phyloP scores from a whole-genome alignment of 129 eudicot genomes.

The Dittrichia graveolens region DNA sequence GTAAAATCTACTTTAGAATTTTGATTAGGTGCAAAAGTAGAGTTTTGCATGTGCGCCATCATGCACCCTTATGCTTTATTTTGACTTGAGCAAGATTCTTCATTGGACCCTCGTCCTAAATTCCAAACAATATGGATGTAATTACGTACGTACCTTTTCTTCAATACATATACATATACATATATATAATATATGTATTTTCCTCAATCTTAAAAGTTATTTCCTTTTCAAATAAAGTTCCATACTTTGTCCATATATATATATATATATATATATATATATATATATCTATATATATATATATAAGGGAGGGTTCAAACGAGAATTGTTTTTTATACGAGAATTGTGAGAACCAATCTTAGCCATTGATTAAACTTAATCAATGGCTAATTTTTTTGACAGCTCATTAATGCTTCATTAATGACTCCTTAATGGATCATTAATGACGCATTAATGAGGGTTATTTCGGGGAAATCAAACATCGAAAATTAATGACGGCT shows the following conservation, averaged over 20 bases:
- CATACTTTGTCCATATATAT: background rate
- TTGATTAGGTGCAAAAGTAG: conserved; percentile 48
- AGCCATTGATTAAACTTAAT: too few relatives aligned
- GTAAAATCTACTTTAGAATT: conserved; percentile 44
- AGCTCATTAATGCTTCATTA: too few relatives aligned
- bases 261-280: too few relatives aligned
- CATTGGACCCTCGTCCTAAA: conserved; percentile 24
- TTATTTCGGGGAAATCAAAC: too few relatives aligned
- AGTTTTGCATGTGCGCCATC: conserved; percentile 51
- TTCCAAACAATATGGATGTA: background rate
- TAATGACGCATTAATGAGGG: too few relatives aligned
- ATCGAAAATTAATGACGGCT: too few relatives aligned
- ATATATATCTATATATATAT: too few relatives aligned
- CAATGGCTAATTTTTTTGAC: too few relatives aligned
- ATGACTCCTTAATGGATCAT: too few relatives aligned
- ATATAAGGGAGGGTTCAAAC: too few relatives aligned
- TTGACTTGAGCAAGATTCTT: conserved; percentile 42
- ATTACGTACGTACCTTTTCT: background rate
- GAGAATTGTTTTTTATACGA: too few relatives aligned
- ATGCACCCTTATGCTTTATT: conserved; percentile 37
- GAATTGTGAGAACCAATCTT: too few relatives aligned
- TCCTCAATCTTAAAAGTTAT: conserved; percentile 12
- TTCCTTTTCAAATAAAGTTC: conserved; percentile 2
- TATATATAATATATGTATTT: background rate
- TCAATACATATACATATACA: background rate